A percentile compares a stretch with the other conserved stretches of the same genome.
Evolutionary conservation across 2,329 filamentous ascomycete genomes (phyloP).

Genomic region (Epichloe typhina): DNA sequence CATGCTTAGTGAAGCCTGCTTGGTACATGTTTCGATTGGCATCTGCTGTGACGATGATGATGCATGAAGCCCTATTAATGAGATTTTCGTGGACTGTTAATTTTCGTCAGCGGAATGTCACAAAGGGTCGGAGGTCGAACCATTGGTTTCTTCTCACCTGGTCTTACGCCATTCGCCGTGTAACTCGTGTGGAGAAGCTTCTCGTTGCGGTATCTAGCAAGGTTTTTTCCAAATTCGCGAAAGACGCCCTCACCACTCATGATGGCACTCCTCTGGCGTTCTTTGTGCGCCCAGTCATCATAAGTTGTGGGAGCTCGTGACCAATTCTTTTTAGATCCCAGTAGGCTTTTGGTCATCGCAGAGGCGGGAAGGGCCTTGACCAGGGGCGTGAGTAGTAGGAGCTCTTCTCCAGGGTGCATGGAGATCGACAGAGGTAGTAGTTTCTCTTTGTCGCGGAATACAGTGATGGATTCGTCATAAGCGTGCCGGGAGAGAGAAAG

Average conservation of each 20-base stretch:
- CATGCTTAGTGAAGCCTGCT: conserved; percentile 87
- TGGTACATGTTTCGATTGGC: conserved; percentile 91
- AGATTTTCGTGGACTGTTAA: conserved; percentile 69
- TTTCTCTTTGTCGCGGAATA: conserved; percentile 80
- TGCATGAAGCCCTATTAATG: conserved; percentile 74
- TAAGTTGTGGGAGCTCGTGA: conserved; percentile 26
- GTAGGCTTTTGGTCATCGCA: conserved; percentile 59
- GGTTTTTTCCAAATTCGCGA: conserved; percentile 69
- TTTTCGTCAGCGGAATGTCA: conserved; percentile 5
- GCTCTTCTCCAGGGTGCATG: conserved; percentile 71
- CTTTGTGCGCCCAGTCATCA: conserved; percentile 44
- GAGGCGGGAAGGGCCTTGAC: conserved; percentile 90
- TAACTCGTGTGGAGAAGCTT: conserved; percentile 90
- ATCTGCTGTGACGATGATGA: conserved; percentile 86
- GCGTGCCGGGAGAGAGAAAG: conserved; percentile 68
- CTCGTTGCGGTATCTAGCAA: conserved; percentile 76
- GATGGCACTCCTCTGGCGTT: conserved; percentile 45
- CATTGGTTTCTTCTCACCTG: conserved; percentile 29
- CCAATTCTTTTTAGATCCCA: conserved; percentile 37
- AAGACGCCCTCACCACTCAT: conserved; percentile 94
- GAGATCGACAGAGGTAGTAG: conserved; percentile 71
- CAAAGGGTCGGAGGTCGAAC: not conserved
- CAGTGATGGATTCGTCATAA: conserved; percentile 85
- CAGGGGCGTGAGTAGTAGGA: conserved; percentile 78
- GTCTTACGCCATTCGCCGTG: conserved; percentile 81